Evolutionary conservation across 2,329 filamentous ascomycete genomes (phyloP), one percentile per base, ranked within the genome.

Genomic region (Macrophomina tecta): DNA sequence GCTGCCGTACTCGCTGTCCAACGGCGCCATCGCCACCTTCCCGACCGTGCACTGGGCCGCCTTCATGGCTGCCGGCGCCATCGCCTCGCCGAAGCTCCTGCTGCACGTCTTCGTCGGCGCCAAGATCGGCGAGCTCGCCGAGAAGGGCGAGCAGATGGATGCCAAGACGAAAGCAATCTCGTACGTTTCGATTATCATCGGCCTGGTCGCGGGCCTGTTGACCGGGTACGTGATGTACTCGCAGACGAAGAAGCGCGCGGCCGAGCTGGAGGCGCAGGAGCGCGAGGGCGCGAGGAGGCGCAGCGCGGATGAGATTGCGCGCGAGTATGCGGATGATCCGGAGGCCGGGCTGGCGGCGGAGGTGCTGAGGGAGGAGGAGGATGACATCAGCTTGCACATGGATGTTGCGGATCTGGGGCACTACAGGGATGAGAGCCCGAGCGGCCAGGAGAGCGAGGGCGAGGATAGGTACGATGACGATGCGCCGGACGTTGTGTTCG

Each of bases 101-200:
- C 89, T 99, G 61, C 92, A 97, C 76, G 88, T 97, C 72, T 99
- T 97, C 80, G 93, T 99, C 73, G 95, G 95, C 69, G 90, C 87
- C 74, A 87, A 93, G 65, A 83, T 99, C 16, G 93, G 92, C 52
- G 84, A 90, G 63, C 87, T 99, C 40, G 92, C 91, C n/a, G 91
- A 97, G 73, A 86, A 88, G 66, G 91, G 90, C 69, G 92, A 92
- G 75, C 87, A 90, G 71, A 97, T 98, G 94, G 89, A 91, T 68
- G 80, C 86, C 3, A 85, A 85, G 69, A 91, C 92, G 69, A 95
- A 94, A 77, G 85, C 88, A 34, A 83, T 98, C 73, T 97, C 95
- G 79, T 97, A 97, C 77, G 78, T 90, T 30, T 90, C 89, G 80
- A 97, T 98, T 78, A 75, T 88, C 14, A 78, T 94, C 67, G 91